Evolutionary conservation across 306 rosid genomes (phyloP).

Genomic region (Quercus variabilis): DNA sequence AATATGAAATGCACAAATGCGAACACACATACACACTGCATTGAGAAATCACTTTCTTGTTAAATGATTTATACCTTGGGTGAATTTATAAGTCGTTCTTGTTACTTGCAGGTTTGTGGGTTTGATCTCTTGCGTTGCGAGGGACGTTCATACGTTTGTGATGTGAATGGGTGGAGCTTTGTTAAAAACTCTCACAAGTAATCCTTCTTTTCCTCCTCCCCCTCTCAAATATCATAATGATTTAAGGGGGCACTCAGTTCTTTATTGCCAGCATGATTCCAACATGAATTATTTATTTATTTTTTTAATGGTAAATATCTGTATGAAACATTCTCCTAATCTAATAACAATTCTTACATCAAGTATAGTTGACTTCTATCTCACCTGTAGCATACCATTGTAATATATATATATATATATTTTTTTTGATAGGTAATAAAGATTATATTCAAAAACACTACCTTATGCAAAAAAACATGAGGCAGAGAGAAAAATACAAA

Average conservation of each 20-base stretch:
- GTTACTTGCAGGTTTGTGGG: slow-evolving; percentile 81
- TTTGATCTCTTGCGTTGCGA: slow-evolving; percentile 95
- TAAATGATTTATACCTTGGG: slow-evolving; percentile 10
- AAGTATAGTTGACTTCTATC: too few relatives aligned
- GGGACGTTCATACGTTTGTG: slow-evolving; percentile 97
- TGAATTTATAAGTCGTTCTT: slow-evolving; percentile 21
- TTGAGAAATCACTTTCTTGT: background rate
- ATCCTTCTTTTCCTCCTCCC: background rate
- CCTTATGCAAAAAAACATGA: too few relatives aligned
- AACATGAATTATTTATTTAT: background rate
- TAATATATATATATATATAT: too few relatives aligned
- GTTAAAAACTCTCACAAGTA: slow-evolving; percentile 98
- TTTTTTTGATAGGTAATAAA: too few relatives aligned
- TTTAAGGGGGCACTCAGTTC: slow-evolving; percentile 3
- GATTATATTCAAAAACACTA: too few relatives aligned
- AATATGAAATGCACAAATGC: background rate
- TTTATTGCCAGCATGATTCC: slow-evolving; percentile 12
- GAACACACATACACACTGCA: background rate
- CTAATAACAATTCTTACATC: too few relatives aligned
- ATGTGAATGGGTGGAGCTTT: slow-evolving; percentile 99
- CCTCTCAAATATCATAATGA: slow-evolving; percentile 13
- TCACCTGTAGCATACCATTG: too few relatives aligned
- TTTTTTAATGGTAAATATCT: background rate
- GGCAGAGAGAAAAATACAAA: too few relatives aligned
- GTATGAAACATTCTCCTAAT: background rate